phyloP scores from a whole-genome alignment of 345 rosid species.

The Psidium guajava region DNA sequence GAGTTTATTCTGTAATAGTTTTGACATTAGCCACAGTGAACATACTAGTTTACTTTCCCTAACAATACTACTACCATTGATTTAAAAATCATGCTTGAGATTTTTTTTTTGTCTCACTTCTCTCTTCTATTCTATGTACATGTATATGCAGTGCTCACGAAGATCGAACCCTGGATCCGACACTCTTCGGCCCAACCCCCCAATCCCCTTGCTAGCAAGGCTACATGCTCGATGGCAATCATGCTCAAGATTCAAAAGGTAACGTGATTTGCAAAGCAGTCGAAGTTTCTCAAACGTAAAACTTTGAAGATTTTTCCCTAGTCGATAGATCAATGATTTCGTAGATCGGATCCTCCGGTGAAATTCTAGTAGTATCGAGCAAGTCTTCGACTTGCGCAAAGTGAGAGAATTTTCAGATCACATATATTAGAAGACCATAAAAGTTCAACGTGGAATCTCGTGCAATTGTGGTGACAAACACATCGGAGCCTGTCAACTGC shows the following conservation, averaged over 20 bases:
- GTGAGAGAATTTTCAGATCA: neutral
- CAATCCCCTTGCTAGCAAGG: too few species aligned
- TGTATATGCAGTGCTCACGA: too few species aligned
- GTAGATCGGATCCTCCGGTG: neutral
- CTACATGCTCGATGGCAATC: too few species aligned
- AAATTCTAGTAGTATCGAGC: neutral
- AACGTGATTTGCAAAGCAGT: neutral
- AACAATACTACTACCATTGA: neutral
- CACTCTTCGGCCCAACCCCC: too few species aligned
- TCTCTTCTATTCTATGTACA: too few species aligned
- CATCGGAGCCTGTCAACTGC: too few species aligned
- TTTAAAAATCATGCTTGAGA: neutral
- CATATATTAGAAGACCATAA: neutral
- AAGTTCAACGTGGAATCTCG: neutral
- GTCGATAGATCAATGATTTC: neutral
- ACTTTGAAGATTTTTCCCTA: fast-evolving
- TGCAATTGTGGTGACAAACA: neutral
- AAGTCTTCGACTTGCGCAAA: neutral
- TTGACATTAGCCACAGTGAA: neutral
- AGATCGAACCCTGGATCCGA: too few species aligned
- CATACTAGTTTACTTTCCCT: neutral
- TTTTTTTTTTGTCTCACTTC: too few species aligned
- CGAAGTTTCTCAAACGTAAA: neutral
- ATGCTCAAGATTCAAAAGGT: neutral
- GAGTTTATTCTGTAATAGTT: neutral